Evolutionary conservation across 176 grass and related monocot species (phyloP).

Genomic region (maize (Zea mays)): Zm-B73-REFERENCE-NAM-5.0 NC_050100.1:52551501-52552000

Average conservation of each 20-base stretch:
- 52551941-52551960: slow-evolving; percentile 36
- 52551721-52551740: background rate
- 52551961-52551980: slow-evolving; percentile 26
- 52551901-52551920: slow-evolving; percentile 27
- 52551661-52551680: background rate
- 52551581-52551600: too few species aligned
- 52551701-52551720: background rate
- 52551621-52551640: background rate
- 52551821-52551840: background rate
- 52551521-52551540: background rate
- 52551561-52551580: too few species aligned
- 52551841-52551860: slow-evolving; percentile 49
- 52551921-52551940: slow-evolving; percentile 38
- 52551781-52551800: slow-evolving; percentile 2
- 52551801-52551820: slow-evolving; percentile 20
- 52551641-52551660: background rate
- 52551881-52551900: slow-evolving; percentile 28
- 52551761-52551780: background rate
- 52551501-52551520: background rate
- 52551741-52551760: background rate
- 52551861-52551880: slow-evolving; percentile 39
- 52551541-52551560: too few species aligned
- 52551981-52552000: slow-evolving; percentile 29
- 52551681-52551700: slow-evolving; percentile 5
- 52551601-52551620: too few species aligned